These are phyloP conservation scores for Hemerocallis citrina DNA, from an alignment of 106 monocot genomes.

Conservation along the genomic window DNA sequence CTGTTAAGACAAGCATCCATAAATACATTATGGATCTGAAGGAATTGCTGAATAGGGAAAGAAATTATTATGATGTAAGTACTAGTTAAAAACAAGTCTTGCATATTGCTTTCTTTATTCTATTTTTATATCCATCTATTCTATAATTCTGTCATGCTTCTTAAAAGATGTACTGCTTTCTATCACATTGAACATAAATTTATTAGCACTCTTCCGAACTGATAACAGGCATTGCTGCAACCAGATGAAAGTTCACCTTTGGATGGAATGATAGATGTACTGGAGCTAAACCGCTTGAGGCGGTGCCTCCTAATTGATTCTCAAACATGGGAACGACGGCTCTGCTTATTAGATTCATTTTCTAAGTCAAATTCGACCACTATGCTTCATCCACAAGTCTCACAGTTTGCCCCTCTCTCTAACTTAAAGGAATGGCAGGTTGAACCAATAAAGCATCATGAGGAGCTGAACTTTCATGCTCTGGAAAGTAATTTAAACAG, in stretches of 20 bases:
- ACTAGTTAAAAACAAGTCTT: background rate
- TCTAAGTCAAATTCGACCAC: conserved; percentile 34
- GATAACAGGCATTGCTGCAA: conserved; percentile 29
- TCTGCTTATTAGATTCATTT: conserved; percentile 44
- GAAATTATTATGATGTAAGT: conserved; percentile 58
- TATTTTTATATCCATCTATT: background rate
- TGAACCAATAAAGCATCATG: conserved; percentile 18
- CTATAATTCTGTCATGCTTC: background rate
- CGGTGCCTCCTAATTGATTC: conserved; percentile 60
- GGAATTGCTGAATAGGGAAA: conserved; percentile 45
- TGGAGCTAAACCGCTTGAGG: conserved; percentile 66
- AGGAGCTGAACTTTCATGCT: conserved; percentile 16
- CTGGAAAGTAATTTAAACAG: conserved; percentile 27
- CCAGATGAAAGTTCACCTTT: conserved; percentile 16
- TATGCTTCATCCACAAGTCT: conserved; percentile 13
- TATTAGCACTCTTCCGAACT: background rate
- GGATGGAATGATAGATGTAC: conserved; percentile 30
- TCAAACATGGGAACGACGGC: conserved; percentile 59
- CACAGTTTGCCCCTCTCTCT: conserved; percentile 8
- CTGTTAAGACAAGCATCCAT: conserved; percentile 32
- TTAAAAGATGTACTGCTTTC: too few species aligned
- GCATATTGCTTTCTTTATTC: background rate
- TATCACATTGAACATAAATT: too few species aligned
- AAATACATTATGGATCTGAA: conserved; percentile 47
- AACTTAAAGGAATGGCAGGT: conserved; percentile 12